Percentiles rank a stretch among this genome's conserved stretches.
phyloP scores from a whole-genome alignment of 1,139 yeast genomes.

The Pichia sp. region DNA sequence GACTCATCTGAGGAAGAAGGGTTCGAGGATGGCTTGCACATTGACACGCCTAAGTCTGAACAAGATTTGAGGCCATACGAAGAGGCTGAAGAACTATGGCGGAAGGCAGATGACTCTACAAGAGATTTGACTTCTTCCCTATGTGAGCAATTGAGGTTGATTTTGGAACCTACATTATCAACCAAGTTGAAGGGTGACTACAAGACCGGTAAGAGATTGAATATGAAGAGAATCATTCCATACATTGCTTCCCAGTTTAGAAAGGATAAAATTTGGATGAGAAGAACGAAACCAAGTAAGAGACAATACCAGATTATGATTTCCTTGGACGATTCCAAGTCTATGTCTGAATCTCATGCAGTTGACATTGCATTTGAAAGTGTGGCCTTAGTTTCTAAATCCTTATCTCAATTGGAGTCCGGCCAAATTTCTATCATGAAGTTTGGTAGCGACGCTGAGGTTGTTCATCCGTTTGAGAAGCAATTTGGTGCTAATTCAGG shows the following conservation, averaged over 20 bases:
- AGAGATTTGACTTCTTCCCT: conserved; percentile 81
- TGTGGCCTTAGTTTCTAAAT: conserved; percentile 89
- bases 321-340: conserved; percentile 94
- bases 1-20: conserved; percentile 30
- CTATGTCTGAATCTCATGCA: conserved; percentile 91
- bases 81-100: conserved; percentile 76
- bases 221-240: conserved; percentile 96
- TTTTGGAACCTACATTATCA: conserved; percentile 91
- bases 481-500: conserved; percentile 85
- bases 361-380: conserved; percentile 91
- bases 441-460: conserved; percentile 78
- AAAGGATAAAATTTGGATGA: conserved; percentile 96
- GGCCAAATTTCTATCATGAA: conserved; percentile 89
- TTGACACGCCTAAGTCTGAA: background rate
- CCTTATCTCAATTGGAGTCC: conserved; percentile 87
- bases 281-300: conserved; percentile 95
- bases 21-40: conserved; percentile 25
- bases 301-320: conserved; percentile 97
- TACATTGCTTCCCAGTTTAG: conserved; percentile 97
- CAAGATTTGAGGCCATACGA: conserved; percentile 34
- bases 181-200: conserved; percentile 94
- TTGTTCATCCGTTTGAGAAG: conserved; percentile 85
- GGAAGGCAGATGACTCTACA: conserved; percentile 70
- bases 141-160: conserved; percentile 88
- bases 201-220: conserved; percentile 93